Conservation (phyloP, 1,284 basidiomycete genomes). For the Apiotrichum mycotoxinovorans region DNA sequence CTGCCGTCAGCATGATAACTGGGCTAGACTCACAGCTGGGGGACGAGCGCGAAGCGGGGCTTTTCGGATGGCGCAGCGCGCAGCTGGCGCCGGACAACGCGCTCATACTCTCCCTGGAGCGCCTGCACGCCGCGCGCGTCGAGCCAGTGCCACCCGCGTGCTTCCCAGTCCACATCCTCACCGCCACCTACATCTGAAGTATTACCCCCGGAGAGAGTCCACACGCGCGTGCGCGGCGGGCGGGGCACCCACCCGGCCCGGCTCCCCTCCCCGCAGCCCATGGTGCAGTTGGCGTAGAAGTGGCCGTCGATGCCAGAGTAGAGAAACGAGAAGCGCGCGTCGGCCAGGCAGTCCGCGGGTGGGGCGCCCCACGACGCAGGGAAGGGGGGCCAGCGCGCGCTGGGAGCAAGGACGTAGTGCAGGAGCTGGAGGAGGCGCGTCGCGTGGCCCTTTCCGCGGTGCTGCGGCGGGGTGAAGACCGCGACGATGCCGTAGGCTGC, state of each 20-base stretch:
- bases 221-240: neutral
- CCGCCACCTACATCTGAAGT: too few relatives aligned
- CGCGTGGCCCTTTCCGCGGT: constrained; percentile 31
- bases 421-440: constrained; percentile 30
- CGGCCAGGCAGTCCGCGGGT: constrained; percentile 2
- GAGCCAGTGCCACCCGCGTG: too few relatives aligned
- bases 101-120: too few relatives aligned
- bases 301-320: constrained; percentile 30
- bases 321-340: constrained; percentile 25
- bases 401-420: constrained; percentile 23
- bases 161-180: too few relatives aligned
- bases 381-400: constrained; percentile 14
- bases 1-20: too few relatives aligned
- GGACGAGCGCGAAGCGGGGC: too few relatives aligned
- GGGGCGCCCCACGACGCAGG: constrained; percentile 21
- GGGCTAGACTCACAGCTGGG: too few relatives aligned
- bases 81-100: too few relatives aligned
- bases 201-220: neutral
- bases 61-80: too few relatives aligned
- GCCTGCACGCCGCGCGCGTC: too few relatives aligned
- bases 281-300: constrained; percentile 28
- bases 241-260: neutral
- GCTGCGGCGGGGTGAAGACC: constrained; percentile 28
- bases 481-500: constrained; percentile 30
- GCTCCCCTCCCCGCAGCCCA: neutral